phyloP scores from a whole-genome alignment of 208 protist genomes.

The Acanthamoeba lenticulata region DNA sequence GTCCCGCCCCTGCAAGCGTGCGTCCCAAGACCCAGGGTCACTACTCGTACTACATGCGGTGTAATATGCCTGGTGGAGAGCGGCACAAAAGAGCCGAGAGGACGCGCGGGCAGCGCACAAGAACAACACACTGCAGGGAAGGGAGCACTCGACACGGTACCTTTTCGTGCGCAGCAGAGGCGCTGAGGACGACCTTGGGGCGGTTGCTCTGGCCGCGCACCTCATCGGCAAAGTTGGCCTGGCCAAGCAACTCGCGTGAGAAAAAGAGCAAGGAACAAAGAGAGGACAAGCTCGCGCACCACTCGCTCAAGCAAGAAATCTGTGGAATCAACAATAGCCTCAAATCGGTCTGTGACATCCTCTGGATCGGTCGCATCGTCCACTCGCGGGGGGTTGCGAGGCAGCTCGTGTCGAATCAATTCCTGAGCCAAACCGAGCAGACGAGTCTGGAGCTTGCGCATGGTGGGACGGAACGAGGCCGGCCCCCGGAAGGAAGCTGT shows the following conservation, averaged over 20 bases:
- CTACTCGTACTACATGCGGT: not conserved
- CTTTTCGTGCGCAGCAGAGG: not conserved
- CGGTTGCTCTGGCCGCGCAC: conserved; percentile 11
- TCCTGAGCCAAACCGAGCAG: not conserved
- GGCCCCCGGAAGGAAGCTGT: not conserved
- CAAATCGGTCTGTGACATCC: conserved; percentile 22
- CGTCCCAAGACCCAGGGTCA: too few relatives aligned
- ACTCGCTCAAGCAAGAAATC: not conserved
- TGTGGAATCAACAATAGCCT: not conserved
- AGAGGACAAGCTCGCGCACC: not conserved
- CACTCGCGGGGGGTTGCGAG: conserved; percentile 8
- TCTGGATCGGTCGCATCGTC: not conserved
- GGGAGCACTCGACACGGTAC: not conserved
- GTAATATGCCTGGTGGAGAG: not conserved
- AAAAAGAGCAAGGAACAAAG: not conserved
- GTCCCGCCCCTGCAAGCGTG: conserved; percentile 8
- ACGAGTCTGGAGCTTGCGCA: not conserved
- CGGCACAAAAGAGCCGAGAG: not conserved
- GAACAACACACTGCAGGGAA: not conserved
- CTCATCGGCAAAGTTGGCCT: conserved; percentile 33
- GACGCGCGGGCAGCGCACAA: not conserved
- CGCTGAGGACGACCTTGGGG: conserved; percentile 21
- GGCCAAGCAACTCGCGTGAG: not conserved
- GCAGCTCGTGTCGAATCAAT: not conserved
- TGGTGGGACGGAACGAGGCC: not conserved